Evolutionary conservation across 2,329 filamentous ascomycete species (phyloP).

Genomic region (Ophiostoma ulmi): DNA sequence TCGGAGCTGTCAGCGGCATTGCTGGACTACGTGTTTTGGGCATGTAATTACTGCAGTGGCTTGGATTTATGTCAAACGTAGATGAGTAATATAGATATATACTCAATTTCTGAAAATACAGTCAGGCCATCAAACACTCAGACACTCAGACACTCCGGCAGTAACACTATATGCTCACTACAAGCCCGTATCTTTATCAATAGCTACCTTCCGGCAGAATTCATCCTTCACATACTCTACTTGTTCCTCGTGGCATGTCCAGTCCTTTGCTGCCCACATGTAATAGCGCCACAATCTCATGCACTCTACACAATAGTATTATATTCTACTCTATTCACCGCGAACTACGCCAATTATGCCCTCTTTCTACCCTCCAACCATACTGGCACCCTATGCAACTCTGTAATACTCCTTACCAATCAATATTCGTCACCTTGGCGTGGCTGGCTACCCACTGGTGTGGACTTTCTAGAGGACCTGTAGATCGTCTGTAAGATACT

Average conservation of each 20-base stretch:
- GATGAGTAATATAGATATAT: no score
- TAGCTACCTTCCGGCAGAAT: not conserved
- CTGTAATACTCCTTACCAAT: not conserved
- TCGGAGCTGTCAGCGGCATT: not conserved
- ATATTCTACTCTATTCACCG: not conserved
- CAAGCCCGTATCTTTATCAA: no score
- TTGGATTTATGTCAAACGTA: no score
- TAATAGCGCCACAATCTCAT: constrained; percentile 4
- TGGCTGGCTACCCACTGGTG: not conserved
- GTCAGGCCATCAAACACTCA: no score
- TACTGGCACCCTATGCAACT: not conserved
- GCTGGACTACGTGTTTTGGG: no score
- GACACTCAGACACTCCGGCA: no score
- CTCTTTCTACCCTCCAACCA: no score
- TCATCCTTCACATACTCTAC: not conserved
- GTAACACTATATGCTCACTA: no score
- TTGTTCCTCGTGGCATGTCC: not conserved
- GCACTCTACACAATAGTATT: not conserved
- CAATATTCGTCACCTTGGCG: not conserved
- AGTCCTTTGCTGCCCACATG: not conserved
- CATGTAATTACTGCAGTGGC: no score
- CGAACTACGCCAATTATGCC: no score
- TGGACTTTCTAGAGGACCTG: not conserved
- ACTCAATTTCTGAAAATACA: no score
- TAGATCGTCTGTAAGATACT: constrained; percentile 8